phyloP scores from a whole-genome alignment of 345 rosid species.

The Clarkia xantiana region DNA sequence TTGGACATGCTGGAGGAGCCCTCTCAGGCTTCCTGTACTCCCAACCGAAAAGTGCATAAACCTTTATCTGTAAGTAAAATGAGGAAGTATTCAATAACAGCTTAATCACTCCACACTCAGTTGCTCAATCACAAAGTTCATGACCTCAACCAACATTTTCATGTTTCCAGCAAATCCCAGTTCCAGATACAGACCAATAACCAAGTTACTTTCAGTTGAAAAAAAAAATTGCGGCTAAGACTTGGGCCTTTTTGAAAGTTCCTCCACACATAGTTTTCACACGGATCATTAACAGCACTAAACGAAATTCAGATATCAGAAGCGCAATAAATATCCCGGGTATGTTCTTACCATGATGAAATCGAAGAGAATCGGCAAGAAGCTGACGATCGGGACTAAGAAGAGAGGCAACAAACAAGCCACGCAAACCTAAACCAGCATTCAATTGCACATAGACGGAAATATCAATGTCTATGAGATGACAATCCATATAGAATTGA shows the following conservation, averaged over 20 bases:
- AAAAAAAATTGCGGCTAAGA: too few species aligned
- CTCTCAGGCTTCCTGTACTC: conserved; percentile 85
- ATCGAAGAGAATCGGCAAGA: conserved; percentile 57
- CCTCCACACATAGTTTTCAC: too few species aligned
- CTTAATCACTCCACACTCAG: background rate
- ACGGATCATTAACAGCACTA: too few species aligned
- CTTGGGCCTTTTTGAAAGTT: too few species aligned
- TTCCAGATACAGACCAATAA: too few species aligned
- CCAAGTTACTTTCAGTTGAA: too few species aligned
- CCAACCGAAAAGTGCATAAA: conserved; percentile 73
- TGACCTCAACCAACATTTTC: background rate
- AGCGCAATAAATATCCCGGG: too few species aligned
- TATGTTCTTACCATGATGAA: conserved; percentile 37
- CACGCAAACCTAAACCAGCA: conserved; percentile 49
- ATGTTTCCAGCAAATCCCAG: too few species aligned
- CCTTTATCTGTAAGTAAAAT: conserved; percentile 37
- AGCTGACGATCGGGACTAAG: conserved; percentile 75
- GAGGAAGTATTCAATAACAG: background rate
- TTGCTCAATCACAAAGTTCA: background rate
- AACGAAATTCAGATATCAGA: too few species aligned
- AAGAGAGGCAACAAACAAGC: conserved; percentile 83
- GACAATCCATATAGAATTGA: too few species aligned
- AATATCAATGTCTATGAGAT: too few species aligned
- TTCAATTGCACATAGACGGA: too few species aligned
- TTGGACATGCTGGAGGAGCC: conserved; percentile 78